Base-by-base conservation (phyloP, 129 eudicot genomes). In the Erigeron canadensis region DNA sequence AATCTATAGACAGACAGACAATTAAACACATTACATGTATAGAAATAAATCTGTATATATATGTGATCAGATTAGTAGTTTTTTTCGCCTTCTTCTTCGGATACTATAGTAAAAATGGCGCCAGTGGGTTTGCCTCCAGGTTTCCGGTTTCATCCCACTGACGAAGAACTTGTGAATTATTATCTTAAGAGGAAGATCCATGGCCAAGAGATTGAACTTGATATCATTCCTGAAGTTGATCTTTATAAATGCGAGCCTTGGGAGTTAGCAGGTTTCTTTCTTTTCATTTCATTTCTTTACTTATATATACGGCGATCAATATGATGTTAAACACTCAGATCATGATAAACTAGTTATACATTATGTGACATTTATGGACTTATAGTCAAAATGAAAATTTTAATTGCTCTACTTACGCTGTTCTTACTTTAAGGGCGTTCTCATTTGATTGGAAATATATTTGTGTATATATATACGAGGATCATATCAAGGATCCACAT, bases 111-210 rank as follows among this genome's bases (percentile, higher is more conserved):
- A 38, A 39, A 10, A 65, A 89, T 90, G 98, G 91, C 98, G 28
- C 96, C 99, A 13, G 97, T 90, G 10, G 96, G 96, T 81, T 80
- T 95, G 80, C 99, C 99, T 51, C 99, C 99, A 34, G 98, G 98
- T 75, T 94, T 94, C 55, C 77, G 98, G 19, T 94, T 94, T 70
- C 98, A 94, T 67, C 98, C 98, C 1, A 94, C 98, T 0, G 98
- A 94, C 42, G 98, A 94, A 82, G 98, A 94, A 45, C 95, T 94
- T 6, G 97, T 94, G 34, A 88, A 88, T 72, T 94, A 94, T 51
- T 94, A 94, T 75, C 93, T 94, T 39, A 95, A 90, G 71, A 84
- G 97, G 69, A 95, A 95, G 76, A 83, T 95, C 3, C 88, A 90
- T 74, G 97, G 99, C 10, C 91, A 67, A 64, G 88, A 87, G 80